Evolutionary conservation across 306 rosid species (phyloP), one percentile per base, ranked within the genome.

Genomic region (Prunus dulcis): DNA sequence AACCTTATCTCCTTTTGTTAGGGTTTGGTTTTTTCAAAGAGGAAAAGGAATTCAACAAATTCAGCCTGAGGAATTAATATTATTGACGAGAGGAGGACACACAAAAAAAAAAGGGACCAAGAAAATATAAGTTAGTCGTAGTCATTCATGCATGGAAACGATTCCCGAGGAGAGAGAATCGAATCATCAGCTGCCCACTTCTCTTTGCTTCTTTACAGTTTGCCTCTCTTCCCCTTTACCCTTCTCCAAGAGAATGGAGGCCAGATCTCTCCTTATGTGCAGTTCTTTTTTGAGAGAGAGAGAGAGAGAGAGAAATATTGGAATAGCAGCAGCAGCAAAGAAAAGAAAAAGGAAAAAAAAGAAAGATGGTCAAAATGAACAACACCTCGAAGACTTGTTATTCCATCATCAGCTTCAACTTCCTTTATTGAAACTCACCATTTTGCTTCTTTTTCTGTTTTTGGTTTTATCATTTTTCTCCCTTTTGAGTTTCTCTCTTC

Each of bases 371-470:
- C 99, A 95, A 95, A 94, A 90, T 95, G 79, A 82, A 67, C 65
- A 64, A 65, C 71, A 57, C 91, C 97, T 86, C 93, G 81, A 91
- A 88, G 89, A 85, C 93, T 90, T 87, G 90, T 73, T 85, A 78
- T 92, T 87, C 57, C 92, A 88, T 89, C 90, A 85, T 87, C 86
- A 83, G 83, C 88, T 86, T 85, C 89, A 77, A 61, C 81, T 76
- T 71, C 75, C 96, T 95, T 95, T 92, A 95, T 95, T 95, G 98
- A 95, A 95, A 90, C 96, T 89, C 97, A 73, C 96, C 90, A 92
- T 85, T 83, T 86, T 74, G 74, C 76, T 82, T 82, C 78, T 83
- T 81, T 88, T 73, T 45, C 53, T 69, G 68, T 70, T 69, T 73
- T 73, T 73, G 69, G 47, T 61, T 61, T 45, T 30, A 18, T 65